Evolutionary conservation across 2,329 filamentous ascomycete species (phyloP), one percentile per base, ranked within the genome.

Genomic region (Huntiella savannae): DNA sequence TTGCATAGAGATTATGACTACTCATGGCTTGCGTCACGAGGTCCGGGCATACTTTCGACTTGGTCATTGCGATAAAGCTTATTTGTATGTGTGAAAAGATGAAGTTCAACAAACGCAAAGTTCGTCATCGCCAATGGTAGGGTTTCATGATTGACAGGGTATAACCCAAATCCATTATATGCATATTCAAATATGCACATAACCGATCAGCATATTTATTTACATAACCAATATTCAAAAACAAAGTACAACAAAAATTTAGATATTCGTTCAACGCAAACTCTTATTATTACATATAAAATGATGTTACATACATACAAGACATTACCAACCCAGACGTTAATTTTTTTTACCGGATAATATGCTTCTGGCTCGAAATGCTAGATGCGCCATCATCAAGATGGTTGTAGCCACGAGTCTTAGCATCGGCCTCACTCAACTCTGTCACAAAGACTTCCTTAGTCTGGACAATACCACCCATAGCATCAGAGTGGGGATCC

Each of bases 391-490:
- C 43, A 43, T 49, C 47, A 32, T 49, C 47, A 37, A 49, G 39
- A 38, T 45, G 37, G n/a, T 42, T 45, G 16, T 49, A 46, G 11
- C 47, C 43, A 19, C 44, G 33, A 35, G 35, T 49, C 39, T 45
- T 49, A 16, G 43, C 47, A 13, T 49, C 47, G 16, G 45, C 47
- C 8, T 43, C 47, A 15, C 41, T 49, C 38, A 49, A 34, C 47
- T 49, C 47, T 3, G 42, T 41, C 17, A 49, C 47, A 15, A 46
- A 40, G 4, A 49, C 47, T 33, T 49, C 47, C 38, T 49, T 49
- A 4, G 47, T 49, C 39, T 49, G 43, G 13, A 49, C 45, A 33
- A 49, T 49, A 10, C 47, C 47, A 33, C 22, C 34, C 32, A 48
- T 40, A 12, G 36, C 35, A 8, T 19, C 32, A 34, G 32, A 33